Evolutionary conservation across 225 moss, liverwort and hornwort genomes (phyloP).

Genomic region (Sphagnum tenellum): DNA sequence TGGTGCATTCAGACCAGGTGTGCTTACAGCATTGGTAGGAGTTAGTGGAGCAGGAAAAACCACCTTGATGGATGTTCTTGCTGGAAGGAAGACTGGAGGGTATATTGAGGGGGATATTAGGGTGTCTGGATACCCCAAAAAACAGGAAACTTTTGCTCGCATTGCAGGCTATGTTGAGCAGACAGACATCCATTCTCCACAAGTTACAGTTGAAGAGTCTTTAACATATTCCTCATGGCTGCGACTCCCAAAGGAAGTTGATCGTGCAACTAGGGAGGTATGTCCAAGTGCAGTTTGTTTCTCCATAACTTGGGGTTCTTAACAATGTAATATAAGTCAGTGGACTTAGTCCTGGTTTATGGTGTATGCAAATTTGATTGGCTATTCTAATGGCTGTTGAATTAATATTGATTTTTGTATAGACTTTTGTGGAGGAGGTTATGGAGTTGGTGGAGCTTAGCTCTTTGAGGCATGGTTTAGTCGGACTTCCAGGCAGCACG

Average conservation of each 20-base stretch:
- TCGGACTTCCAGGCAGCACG: conserved; percentile 89
- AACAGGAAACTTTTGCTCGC: conserved; percentile 83
- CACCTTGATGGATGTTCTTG: conserved; percentile 89
- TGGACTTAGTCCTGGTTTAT: no score
- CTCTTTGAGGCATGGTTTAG: conserved; percentile 46
- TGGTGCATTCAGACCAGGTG: conserved; percentile 91
- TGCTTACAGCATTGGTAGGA: conserved; percentile 84
- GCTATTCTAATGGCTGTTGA: background rate
- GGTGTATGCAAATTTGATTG: background rate
- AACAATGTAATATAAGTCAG: no score
- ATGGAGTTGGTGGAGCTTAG: conserved; percentile 83
- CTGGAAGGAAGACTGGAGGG: conserved; percentile 87
- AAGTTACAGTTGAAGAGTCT: conserved; percentile 80
- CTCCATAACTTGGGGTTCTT: no score
- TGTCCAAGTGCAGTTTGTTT: no score
- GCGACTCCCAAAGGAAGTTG: conserved; percentile 59
- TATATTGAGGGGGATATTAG: conserved; percentile 80
- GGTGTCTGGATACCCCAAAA: conserved; percentile 81
- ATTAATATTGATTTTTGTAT: background rate
- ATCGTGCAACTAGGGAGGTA: conserved; percentile 51
- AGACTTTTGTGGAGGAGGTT: conserved; percentile 88
- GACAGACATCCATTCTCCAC: conserved; percentile 87
- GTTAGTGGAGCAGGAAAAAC: conserved; percentile 91
- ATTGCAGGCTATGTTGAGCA: conserved; percentile 90
- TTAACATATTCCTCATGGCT: conserved; percentile 83